Percentiles rank a stretch among this genome's conserved stretches.
These are phyloP conservation scores for Aspergillus sp. DNA, from an alignment of 2,329 filamentous ascomycete species.

Conservation along the genomic window DNA sequence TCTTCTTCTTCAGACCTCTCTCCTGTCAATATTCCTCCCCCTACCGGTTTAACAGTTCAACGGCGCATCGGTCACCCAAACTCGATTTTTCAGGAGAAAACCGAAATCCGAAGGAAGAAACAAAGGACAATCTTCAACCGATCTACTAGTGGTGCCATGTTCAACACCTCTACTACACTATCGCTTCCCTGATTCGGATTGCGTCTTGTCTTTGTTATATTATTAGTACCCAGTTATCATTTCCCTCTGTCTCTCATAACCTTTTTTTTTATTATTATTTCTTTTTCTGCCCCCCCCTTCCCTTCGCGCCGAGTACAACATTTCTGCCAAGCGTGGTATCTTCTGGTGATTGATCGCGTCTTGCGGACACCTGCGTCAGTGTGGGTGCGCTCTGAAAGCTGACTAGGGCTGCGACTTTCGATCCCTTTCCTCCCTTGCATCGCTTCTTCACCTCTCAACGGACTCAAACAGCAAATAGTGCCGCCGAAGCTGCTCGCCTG, in stretches of 20 bases:
- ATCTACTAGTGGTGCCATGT: conserved; percentile 24
- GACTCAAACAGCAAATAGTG: conserved; percentile 16
- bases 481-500: conserved; percentile 14
- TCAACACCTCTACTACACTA: conserved; percentile 18
- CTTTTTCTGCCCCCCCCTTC: conserved; percentile 2
- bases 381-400: conserved; percentile 16
- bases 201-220: conserved; percentile 15
- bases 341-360: conserved; percentile 22
- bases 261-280: conserved; percentile 4
- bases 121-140: neutral
- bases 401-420: conserved; percentile 24
- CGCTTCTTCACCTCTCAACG: conserved; percentile 13
- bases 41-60: neutral
- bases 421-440: conserved; percentile 29
- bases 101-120: neutral
- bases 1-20: neutral
- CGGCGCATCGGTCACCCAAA: neutral
- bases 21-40: neutral
- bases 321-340: conserved; percentile 24
- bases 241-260: neutral
- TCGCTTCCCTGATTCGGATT: conserved; percentile 18
- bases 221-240: conserved; percentile 4
- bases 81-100: neutral
- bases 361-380: conserved; percentile 28
- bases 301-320: conserved; percentile 18